Evolutionary conservation across 441 rosid species (phyloP).

Genomic region (Omphalea diandra): DNA sequence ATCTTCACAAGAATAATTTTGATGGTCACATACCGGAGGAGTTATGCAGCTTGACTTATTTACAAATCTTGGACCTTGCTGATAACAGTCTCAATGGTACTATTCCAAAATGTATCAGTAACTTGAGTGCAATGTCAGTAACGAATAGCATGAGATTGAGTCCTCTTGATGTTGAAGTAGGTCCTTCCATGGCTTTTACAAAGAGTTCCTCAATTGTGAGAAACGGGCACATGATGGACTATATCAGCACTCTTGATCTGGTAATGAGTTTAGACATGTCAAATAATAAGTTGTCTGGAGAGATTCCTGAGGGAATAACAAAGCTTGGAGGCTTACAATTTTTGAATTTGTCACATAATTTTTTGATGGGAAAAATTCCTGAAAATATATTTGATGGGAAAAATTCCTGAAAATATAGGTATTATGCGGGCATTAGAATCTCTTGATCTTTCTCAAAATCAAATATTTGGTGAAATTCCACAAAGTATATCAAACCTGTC

Average conservation of each 20-base stretch:
- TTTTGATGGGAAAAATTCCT: background rate
- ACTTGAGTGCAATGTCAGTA: background rate
- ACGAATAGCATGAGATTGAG: background rate
- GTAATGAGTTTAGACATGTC: conserved; percentile 10
- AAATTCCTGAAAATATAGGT: background rate
- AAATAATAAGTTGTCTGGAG: conserved; percentile 5
- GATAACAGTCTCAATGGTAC: background rate
- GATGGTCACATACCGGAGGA: background rate
- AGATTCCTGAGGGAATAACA: conserved; percentile 21
- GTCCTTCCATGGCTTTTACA: background rate
- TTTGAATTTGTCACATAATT: conserved; percentile 20
- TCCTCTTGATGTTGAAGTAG: too few species aligned
- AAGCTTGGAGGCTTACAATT: background rate
- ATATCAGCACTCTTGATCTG: background rate
- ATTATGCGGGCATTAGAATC: conserved; percentile 23
- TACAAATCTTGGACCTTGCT: conserved; percentile 2
- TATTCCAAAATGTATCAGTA: conserved; percentile 9
- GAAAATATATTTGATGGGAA: background rate
- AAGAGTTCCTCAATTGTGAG: background rate
- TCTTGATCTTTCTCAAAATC: conserved; percentile 13
- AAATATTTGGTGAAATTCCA: conserved; percentile 27
- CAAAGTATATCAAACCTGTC: background rate
- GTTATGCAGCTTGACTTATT: background rate
- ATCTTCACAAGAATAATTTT: background rate
- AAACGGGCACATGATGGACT: conserved; percentile 12